Percentiles rank a stretch among this genome's conserved stretches.
Conservation (phyloP, 2,329 filamentous ascomycete species). For the Aureobasidium sp. region DNA sequence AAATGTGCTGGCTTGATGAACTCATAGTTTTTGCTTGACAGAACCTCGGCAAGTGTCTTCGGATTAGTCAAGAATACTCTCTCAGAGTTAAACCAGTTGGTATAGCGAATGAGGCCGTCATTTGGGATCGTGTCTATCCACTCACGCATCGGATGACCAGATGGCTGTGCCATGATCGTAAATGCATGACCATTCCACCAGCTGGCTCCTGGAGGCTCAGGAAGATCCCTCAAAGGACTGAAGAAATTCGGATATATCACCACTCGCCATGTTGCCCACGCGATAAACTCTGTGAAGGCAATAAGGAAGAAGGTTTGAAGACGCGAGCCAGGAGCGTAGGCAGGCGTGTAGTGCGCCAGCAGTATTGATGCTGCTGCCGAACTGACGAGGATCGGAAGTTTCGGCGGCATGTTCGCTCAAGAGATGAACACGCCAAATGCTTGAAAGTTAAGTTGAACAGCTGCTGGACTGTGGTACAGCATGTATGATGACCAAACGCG, state of each 20-base stretch:
- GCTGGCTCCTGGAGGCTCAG: conserved; percentile 39
- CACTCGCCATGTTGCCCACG: conserved; percentile 35
- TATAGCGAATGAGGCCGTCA: conserved; percentile 49
- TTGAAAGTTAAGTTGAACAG: neutral
- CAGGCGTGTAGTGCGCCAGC: conserved; percentile 29
- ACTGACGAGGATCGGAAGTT: conserved; percentile 4
- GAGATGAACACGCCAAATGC: neutral
- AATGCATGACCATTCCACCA: conserved; percentile 38
- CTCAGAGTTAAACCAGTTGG: conserved; percentile 41
- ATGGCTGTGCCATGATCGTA: conserved; percentile 36
- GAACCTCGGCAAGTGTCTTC: conserved; percentile 43
- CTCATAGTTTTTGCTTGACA: conserved; percentile 45
- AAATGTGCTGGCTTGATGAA: conserved; percentile 43
- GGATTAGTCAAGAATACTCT: conserved; percentile 40
- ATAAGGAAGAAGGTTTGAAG: conserved; percentile 36
- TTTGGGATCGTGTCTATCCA: conserved; percentile 50
- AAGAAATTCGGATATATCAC: conserved; percentile 53
- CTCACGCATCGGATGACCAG: conserved; percentile 39
- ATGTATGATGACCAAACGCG: neutral
- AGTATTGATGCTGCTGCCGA: conserved; percentile 23
- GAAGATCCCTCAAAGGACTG: conserved; percentile 52
- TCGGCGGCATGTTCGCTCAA: conserved; percentile 10
- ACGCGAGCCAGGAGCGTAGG: conserved; percentile 29
- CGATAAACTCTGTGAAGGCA: conserved; percentile 32
- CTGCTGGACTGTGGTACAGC: neutral